Base-by-base conservation (phyloP, 306 rosid species). In the Quillaja saponaria region DNA sequence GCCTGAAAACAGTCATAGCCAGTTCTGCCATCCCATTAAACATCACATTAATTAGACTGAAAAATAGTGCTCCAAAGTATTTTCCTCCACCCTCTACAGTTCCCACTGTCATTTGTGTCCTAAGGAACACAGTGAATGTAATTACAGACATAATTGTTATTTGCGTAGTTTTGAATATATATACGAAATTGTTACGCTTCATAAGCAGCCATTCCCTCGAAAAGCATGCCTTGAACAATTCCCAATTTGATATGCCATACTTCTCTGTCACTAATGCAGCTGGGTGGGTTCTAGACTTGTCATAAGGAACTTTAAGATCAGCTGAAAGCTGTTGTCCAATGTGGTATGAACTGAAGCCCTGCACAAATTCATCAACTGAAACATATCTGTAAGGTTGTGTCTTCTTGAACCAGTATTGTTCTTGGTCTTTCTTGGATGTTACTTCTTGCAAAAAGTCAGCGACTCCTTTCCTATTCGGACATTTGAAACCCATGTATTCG, bases 371-470 rank as follows among this genome's bases (percentile, higher is more conserved):
- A 38, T 83, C 8, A 41, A 75, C 96, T 0, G 87, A 73, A 42
- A 88, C 66, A 61, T 76, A 84, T 59, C 71, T 72, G 55, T 85
- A 84, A 56, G 89, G 80, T 17, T 78, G 72, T 21, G 64, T 59
- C 58, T 34, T 82, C 42, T 38, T 64, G 10, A 49, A 72, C 97
- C 96, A 91, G 47, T 91, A 87, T 34, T 87, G 97, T 66, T 87
- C 84, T 44, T 91, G 97, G 62, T 91, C 97, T 63, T 81, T 87
- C 74, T 70, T 74, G 33, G 97, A 90, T 1, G 91, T 90, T 17
- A 90, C 95, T 83, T 90, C 95, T 58, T 87, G 97, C 49, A 90
- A 54, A 54, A 87, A 90, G 69, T 90, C 97, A 34, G 95, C 95
- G 40, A 78, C 80, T 39, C 91, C 97, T 80, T 90, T 90, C 67